These are phyloP conservation scores for Talaromyces albobiverticillius DNA, from an alignment of 2,329 filamentous ascomycete species.

Conservation along the genomic window DNA sequence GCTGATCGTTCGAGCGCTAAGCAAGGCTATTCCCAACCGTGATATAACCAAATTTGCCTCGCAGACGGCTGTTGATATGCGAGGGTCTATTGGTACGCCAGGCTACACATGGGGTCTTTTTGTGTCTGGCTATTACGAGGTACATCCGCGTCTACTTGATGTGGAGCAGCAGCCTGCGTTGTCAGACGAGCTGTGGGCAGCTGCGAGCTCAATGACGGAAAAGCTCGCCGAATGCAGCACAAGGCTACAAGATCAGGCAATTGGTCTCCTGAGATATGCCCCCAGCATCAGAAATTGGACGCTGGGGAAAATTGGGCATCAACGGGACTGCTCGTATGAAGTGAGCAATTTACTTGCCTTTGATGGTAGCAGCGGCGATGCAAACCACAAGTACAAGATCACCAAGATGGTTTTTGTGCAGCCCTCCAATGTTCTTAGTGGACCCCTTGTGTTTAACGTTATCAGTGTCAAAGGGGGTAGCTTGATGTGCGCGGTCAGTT, in stretches of 20 bases:
- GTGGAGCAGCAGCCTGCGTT: background rate
- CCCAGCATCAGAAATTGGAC: slow-evolving; percentile 41
- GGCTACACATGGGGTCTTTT: slow-evolving; percentile 2
- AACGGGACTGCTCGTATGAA: slow-evolving; percentile 43
- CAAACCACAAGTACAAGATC: slow-evolving; percentile 1
- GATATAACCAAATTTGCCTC: background rate
- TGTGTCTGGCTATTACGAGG: slow-evolving; percentile 1
- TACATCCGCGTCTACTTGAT: slow-evolving; percentile 17
- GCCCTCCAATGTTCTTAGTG: background rate
- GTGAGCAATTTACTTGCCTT: slow-evolving; percentile 47
- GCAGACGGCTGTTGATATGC: slow-evolving; percentile 12
- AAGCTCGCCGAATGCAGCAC: slow-evolving; percentile 29
- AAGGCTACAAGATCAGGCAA: slow-evolving; percentile 37
- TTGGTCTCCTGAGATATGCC: slow-evolving; percentile 44
- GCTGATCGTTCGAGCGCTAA: background rate
- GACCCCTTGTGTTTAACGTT: slow-evolving; percentile 2
- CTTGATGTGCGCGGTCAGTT: background rate
- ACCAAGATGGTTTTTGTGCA: background rate
- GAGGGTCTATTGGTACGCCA: slow-evolving; percentile 18
- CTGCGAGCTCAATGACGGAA: slow-evolving; percentile 31
- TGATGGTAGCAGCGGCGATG: slow-evolving; percentile 16
- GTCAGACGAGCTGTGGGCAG: slow-evolving; percentile 33
- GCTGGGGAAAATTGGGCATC: slow-evolving; percentile 34
- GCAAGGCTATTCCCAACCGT: background rate
- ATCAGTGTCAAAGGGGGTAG: slow-evolving; percentile 1